A percentile compares a stretch with the other conserved stretches of the same genome.
These are phyloP conservation scores for Pythium insidiosum DNA, from an alignment of 352 stramenopile genomes.

Conservation along the genomic window DNA sequence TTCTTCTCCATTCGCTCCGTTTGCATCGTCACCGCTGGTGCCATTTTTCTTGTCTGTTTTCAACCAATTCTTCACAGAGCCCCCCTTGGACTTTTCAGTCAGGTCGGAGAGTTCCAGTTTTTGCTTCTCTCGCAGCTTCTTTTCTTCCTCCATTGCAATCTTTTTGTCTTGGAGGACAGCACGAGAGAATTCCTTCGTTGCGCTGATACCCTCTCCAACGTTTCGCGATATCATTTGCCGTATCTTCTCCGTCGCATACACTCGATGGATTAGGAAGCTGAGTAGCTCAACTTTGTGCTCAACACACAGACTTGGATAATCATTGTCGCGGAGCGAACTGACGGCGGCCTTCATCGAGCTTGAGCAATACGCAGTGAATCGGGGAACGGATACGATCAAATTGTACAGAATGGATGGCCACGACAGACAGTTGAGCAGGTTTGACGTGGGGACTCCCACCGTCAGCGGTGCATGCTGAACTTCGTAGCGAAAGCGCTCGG, in stretches of 20 bases:
- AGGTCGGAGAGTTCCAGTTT: slow-evolving; percentile 44
- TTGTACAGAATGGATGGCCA: slow-evolving; percentile 70
- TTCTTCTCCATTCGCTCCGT: slow-evolving; percentile 21
- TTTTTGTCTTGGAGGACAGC: slow-evolving; percentile 55
- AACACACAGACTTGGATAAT: slow-evolving; percentile 48
- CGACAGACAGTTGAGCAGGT: slow-evolving; percentile 76
- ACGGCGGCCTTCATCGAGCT: slow-evolving; percentile 35
- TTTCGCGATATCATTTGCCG: slow-evolving; percentile 49
- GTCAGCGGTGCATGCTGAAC: slow-evolving; percentile 73
- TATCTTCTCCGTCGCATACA: slow-evolving; percentile 59
- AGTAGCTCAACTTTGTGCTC: slow-evolving; percentile 66
- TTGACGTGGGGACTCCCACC: slow-evolving; percentile 62
- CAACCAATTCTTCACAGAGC: slow-evolving; percentile 47
- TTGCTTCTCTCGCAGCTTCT: slow-evolving; percentile 72
- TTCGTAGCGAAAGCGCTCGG: slow-evolving; percentile 74
- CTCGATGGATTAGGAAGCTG: slow-evolving; percentile 52
- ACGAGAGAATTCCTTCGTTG: slow-evolving; percentile 72
- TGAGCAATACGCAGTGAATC: slow-evolving; percentile 42
- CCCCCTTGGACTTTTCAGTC: slow-evolving; percentile 44
- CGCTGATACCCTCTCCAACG: slow-evolving; percentile 39
- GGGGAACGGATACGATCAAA: slow-evolving; percentile 59
- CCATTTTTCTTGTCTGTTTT: slow-evolving; percentile 33
- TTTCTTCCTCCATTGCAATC: slow-evolving; percentile 67
- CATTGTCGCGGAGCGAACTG: slow-evolving; percentile 26
- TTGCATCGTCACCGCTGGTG: slow-evolving; percentile 4